These are phyloP conservation scores for Novakomyces olei DNA, from an alignment of 805 yeast species.

Conservation along the genomic window DNA sequence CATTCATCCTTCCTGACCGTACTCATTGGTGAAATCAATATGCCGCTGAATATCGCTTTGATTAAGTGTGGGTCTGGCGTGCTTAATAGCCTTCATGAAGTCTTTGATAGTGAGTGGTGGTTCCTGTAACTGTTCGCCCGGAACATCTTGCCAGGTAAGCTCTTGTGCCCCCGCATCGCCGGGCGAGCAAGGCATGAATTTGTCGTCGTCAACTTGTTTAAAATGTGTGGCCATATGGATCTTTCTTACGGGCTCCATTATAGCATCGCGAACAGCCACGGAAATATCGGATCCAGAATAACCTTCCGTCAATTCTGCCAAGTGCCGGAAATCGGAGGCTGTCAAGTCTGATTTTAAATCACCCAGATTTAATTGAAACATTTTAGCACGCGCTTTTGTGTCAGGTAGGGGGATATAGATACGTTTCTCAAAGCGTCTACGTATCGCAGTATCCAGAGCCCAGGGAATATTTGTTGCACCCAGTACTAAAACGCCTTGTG, in stretches of 20 bases:
- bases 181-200: constrained; percentile 80
- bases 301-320: constrained; percentile 90
- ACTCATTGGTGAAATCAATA: constrained; percentile 73
- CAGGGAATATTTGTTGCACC: constrained; percentile 98
- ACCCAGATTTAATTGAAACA: constrained; percentile 89
- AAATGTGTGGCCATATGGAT: constrained; percentile 94
- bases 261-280: constrained; percentile 87
- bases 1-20: constrained; percentile 77
- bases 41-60: constrained; percentile 62
- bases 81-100: constrained; percentile 75
- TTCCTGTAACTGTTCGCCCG: constrained; percentile 68
- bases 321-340: constrained; percentile 45
- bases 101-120: constrained; percentile 81
- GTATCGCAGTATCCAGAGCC: constrained; percentile 93
- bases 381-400: constrained; percentile 67
- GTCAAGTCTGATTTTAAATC: constrained; percentile 63
- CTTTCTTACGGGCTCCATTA: constrained; percentile 93
- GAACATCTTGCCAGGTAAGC: constrained; percentile 84
- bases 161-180: constrained; percentile 77
- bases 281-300: constrained; percentile 92
- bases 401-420: constrained; percentile 92
- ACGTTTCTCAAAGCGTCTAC: constrained; percentile 89
- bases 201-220: constrained; percentile 28
- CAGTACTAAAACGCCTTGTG: constrained; percentile 74
- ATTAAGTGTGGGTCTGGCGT: constrained; percentile 88